Conservation (phyloP, 2,329 filamentous ascomycete genomes). For the Lizonia empirigonia region DNA sequence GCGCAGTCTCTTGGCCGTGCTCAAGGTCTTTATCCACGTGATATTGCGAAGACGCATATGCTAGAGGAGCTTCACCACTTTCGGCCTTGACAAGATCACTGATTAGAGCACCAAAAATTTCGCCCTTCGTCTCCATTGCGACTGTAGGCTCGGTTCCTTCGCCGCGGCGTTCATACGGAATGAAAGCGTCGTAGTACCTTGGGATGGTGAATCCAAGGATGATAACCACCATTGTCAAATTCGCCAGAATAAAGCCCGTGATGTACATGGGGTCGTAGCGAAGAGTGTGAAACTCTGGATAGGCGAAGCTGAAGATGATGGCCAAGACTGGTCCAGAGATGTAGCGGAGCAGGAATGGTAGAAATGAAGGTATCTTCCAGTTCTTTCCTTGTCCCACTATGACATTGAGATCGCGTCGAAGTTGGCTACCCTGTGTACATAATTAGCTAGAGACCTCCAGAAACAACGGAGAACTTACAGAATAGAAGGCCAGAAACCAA, state of each 20-base stretch:
- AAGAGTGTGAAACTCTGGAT: conserved; percentile 40
- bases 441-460: neutral
- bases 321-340: conserved; percentile 41
- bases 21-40: conserved; percentile 5
- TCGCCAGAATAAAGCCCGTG: conserved; percentile 40
- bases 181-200: conserved; percentile 60
- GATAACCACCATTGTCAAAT: conserved; percentile 52
- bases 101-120: conserved; percentile 28
- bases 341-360: conserved; percentile 53
- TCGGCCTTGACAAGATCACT: conserved; percentile 5
- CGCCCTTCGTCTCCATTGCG: conserved; percentile 35
- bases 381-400: conserved; percentile 61
- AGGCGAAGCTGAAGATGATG: conserved; percentile 45
- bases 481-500: conserved; percentile 64
- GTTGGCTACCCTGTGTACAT: conserved; percentile 57
- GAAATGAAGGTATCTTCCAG: conserved; percentile 61
- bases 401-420: conserved; percentile 60
- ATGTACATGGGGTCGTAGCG: conserved; percentile 46
- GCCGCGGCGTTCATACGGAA: conserved; percentile 54
- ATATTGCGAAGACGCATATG: conserved; percentile 12
- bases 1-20: neutral
- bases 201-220: conserved; percentile 58
- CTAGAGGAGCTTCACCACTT: neutral
- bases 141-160: conserved; percentile 53
- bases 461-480: conserved; percentile 49